Conservation (phyloP, 1,284 basidiomycete species). For the Hemileia vastatrix region DNA sequence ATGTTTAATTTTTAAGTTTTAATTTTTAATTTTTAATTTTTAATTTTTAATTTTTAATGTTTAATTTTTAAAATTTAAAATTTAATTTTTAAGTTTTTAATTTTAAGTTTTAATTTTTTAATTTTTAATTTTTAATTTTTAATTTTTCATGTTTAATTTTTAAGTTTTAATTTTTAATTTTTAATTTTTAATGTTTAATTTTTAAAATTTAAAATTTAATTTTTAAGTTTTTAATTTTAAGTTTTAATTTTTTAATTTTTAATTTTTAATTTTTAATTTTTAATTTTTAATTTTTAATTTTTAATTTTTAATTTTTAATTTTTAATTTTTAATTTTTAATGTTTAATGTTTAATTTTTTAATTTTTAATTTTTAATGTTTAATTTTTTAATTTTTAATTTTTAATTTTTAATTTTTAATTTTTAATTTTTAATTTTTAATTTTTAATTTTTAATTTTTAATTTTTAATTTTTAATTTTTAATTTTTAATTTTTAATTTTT, state of each 20-base stretch:
- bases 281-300: not conserved
- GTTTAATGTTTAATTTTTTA: not conserved
- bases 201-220: not conserved
- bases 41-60: too few species aligned
- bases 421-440: not conserved
- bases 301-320: not conserved
- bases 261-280: not conserved
- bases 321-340: not conserved
- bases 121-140: too few species aligned
- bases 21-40: too few species aligned
- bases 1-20: too few species aligned
- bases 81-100: too few species aligned
- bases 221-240: not conserved
- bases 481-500: not conserved
- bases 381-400: not conserved
- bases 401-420: not conserved
- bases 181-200: too few species aligned
- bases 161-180: too few species aligned
- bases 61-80: too few species aligned
- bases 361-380: not conserved
- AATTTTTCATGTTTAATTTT: too few species aligned
- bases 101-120: too few species aligned
- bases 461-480: not conserved
- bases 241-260: not conserved
- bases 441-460: not conserved